Evolutionary conservation across 2,329 filamentous ascomycete genomes (phyloP), one percentile per base, ranked within the genome.

Genomic region (Zymoseptoria pseudotritici): DNA sequence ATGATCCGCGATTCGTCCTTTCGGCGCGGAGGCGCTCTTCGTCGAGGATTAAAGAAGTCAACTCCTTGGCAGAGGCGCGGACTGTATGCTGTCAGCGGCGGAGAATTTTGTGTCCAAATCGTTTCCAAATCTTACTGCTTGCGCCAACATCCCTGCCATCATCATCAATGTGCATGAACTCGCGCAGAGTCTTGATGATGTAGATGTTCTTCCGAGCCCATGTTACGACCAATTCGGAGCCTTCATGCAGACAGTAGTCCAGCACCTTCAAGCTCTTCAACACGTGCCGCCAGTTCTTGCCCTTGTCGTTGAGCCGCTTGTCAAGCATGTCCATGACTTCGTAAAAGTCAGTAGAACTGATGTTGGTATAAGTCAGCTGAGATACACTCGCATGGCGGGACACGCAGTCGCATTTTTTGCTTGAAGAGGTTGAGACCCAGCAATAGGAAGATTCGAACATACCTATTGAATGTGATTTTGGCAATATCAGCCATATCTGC

Each of bases 251-350:
- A 77, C 92, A 97, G 77, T 99, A 99, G 76, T 99, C 94, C 60
- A 97, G 83, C 57, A 99, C 94, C 75, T 99, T 99, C 67, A 99
- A 81, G 50, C 94, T 95, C 78, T 99, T 99, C 61, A 99, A 80
- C 11, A 99, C 94, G 74, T 99, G 94, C 70, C 94, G 87, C 94
- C 94, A 99, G 75, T 99, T 99, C 82, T 97, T 99, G 72, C 94
- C 94, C 77, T 99, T 97, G 77, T 99, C 94, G 71, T 99, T 99
- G 71, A 99, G 80, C 67, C 94, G 88, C 81, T 97, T 97, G 78
- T 99, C 94, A 67, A 99, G 82, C 91, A 99, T 99, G 75, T 99
- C 94, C 88, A 99, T 96, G 71, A 99, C 97, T 75, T 99, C 93
- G 79, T 96, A 96, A 79, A 99, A 99, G 75, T 97, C 94, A 76